Evolutionary conservation across 2,329 filamentous ascomycete species (phyloP), one percentile per base, ranked within the genome.

Genomic region (Fusarium euwallaceae): DNA sequence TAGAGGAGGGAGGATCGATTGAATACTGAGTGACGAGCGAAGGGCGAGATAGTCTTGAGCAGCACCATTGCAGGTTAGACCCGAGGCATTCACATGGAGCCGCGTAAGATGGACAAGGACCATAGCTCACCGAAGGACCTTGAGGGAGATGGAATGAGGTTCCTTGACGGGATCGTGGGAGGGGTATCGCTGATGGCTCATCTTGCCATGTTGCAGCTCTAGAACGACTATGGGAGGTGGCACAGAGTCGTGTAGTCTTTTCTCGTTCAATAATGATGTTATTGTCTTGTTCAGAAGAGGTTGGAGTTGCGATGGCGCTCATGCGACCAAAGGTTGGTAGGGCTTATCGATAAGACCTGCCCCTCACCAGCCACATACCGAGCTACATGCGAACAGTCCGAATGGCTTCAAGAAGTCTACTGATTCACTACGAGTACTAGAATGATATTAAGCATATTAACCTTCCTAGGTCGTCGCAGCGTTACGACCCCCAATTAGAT

Each of bases 61-160:
- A 17, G 78, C 32, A 34, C 24, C 67, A 34, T 32, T 32, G 45
- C 48, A 61, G 6, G 65, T 71, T 65, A 72, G 67, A 48, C 29
- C 48, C 16, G 48, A 34, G 55, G 36, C 36, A 62, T 45, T 63
- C 34, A 55, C 20, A 34, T 58, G 45, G 55, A 55, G 32, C 32
- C 12, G 32, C 37, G 41, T 48, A 48, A 43, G n/a, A 29, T 29
- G 29, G 34, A 55, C 43, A 60, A 60, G 36, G 48, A 58, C 17
- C 39, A 20, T 61, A 70, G 67, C 81, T 74, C 85, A 92, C 92
- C 92, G 86, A 41, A 94, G 86, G 60, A 94, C 94, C 86, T 95
- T 96, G 63, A 95, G 86, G 61, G 93, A 95, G 55, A 95, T 90
- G 22, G 92, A 91, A 83, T 95, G 93, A 41, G 93, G 93, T 83